phyloP scores from a whole-genome alignment of 768 basidiomycete genomes.

The Steccherinum ochraceum region DNA sequence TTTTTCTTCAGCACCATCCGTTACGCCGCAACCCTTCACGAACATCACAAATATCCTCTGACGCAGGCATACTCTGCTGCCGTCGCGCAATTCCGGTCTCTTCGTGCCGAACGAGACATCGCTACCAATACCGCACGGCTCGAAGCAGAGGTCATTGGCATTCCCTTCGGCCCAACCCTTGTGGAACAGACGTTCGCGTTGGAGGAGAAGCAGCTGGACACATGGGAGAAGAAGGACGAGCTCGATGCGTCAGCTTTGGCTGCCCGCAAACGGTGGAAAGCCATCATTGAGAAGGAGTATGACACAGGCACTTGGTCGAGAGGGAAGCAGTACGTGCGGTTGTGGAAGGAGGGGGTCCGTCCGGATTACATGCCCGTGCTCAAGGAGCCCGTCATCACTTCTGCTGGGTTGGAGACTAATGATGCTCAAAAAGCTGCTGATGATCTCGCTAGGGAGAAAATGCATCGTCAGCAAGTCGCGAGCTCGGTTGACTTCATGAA shows the following conservation, averaged over 20 bases:
- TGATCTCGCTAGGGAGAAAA: too few species aligned
- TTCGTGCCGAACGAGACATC: constrained; percentile 81
- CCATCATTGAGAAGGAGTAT: constrained; percentile 24
- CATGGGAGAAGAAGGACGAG: constrained; percentile 54
- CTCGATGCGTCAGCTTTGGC: constrained; percentile 52
- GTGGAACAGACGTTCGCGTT: constrained; percentile 54
- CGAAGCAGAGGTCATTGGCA: constrained; percentile 77
- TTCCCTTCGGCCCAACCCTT: constrained; percentile 52
- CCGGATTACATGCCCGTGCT: constrained; percentile 59
- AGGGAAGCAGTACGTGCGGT: constrained; percentile 62
- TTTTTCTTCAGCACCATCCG: constrained; percentile 64
- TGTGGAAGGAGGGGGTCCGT: constrained; percentile 66
- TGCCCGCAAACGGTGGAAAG: constrained; percentile 72
- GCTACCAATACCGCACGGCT: constrained; percentile 67
- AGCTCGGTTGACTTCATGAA: background rate
- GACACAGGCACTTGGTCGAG: constrained; percentile 59
- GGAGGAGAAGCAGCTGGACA: constrained; percentile 55
- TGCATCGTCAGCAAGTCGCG: background rate
- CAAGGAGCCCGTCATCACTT: too few species aligned
- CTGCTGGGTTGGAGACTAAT: too few species aligned
- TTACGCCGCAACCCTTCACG: constrained; percentile 75
- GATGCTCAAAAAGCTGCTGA: too few species aligned
- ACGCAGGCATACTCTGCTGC: constrained; percentile 77
- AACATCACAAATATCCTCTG: constrained; percentile 54
- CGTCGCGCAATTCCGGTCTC: constrained; percentile 79